Evolutionary conservation across 179 eudicot species (phyloP).

Genomic region (Camellia oleifera): DNA sequence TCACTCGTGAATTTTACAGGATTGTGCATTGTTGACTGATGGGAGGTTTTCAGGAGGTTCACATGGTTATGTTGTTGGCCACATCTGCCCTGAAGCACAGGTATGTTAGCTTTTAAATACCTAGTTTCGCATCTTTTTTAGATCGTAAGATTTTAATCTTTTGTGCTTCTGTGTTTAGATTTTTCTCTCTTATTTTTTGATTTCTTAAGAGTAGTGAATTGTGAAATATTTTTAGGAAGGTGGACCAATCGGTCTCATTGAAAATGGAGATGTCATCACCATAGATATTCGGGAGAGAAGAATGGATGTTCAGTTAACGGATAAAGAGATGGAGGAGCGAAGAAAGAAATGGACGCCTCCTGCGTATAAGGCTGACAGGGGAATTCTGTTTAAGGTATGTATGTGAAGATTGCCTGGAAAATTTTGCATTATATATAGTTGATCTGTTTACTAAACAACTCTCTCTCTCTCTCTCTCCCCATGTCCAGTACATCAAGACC

Average conservation of each 20-base stretch:
- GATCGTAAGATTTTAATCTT: neutral
- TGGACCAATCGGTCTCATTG: conserved; percentile 87
- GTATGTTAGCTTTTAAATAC: conserved; percentile 27
- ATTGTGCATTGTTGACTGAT: conserved; percentile 88
- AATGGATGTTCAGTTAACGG: conserved; percentile 76
- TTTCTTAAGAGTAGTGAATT: neutral
- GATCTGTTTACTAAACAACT: neutral
- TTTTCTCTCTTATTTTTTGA: neutral
- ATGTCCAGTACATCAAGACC: conserved; percentile 74
- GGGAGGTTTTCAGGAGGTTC: conserved; percentile 99
- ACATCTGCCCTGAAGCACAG: conserved; percentile 96
- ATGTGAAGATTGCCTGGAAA: conserved; percentile 2
- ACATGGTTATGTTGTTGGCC: conserved; percentile 97
- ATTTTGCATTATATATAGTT: neutral
- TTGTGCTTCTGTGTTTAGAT: neutral
- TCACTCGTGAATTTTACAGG: conserved; percentile 44
- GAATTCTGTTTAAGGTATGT: conserved; percentile 85
- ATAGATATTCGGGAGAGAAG: conserved; percentile 68
- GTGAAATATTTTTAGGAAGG: conserved; percentile 64
- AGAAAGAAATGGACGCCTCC: conserved; percentile 77
- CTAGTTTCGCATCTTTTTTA: neutral
- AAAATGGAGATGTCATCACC: conserved; percentile 72
- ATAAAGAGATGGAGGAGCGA: conserved; percentile 58
- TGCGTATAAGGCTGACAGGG: conserved; percentile 65
- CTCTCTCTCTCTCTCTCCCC: neutral